These are phyloP conservation scores for Thamnidium elegans DNA, from an alignment of 192 early-diverging fungal species.

Conservation along the genomic window DNA sequence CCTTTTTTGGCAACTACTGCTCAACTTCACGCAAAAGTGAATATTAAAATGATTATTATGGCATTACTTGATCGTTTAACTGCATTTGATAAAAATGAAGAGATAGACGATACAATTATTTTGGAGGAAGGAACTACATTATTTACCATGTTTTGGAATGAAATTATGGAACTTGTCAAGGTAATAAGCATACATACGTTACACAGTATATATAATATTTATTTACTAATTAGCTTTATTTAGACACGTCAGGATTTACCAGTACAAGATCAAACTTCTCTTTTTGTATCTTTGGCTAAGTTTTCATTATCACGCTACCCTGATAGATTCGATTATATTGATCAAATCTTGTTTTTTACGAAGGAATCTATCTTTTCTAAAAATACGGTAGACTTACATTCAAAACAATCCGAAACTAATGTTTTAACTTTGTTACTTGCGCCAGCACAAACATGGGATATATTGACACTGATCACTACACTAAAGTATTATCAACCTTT, in stretches of 20 bases:
- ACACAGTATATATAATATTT: background rate
- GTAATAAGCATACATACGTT: conserved; percentile 33
- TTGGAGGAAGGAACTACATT: conserved; percentile 82
- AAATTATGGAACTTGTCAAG: conserved; percentile 89
- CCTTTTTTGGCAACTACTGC: conserved; percentile 86
- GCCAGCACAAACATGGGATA: conserved; percentile 77
- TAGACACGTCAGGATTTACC: conserved; percentile 87
- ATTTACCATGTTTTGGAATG: conserved; percentile 97
- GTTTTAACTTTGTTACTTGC: conserved; percentile 78
- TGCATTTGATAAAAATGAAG: conserved; percentile 80
- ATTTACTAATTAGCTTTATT: too few relatives aligned
- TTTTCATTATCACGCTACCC: conserved; percentile 92
- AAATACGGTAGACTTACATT: conserved; percentile 53
- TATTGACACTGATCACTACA: conserved; percentile 56
- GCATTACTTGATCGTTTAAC: conserved; percentile 91
- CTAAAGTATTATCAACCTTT: conserved; percentile 82
- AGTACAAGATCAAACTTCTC: conserved; percentile 84
- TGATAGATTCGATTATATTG: conserved; percentile 78
- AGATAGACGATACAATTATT: conserved; percentile 2
- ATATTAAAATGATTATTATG: conserved; percentile 96
- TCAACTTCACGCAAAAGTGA: conserved; percentile 85
- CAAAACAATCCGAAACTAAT: conserved; percentile 66
- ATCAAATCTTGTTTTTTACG: conserved; percentile 87
- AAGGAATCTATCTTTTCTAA: conserved; percentile 58
- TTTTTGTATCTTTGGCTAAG: conserved; percentile 82